Base-by-base conservation (phyloP, 495 filamentous ascomycete genomes). In the Cercophora scortea region DNA sequence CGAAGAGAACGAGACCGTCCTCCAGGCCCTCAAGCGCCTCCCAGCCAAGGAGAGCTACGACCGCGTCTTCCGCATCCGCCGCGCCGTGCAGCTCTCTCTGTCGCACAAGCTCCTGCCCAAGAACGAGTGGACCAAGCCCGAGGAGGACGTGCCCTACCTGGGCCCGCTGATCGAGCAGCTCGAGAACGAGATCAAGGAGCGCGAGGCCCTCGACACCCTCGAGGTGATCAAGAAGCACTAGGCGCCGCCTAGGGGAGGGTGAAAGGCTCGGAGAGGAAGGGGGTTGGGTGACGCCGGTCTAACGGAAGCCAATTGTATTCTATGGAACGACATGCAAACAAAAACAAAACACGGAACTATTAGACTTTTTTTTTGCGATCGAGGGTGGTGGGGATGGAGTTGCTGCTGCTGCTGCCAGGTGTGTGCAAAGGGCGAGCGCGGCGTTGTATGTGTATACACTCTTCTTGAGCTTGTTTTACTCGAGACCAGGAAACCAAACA, bases 1-100 rank as follows among this genome's bases (percentile, higher is more conserved):
- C 62, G 94, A 97, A 67, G 94, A 97, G 75, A 82, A 74, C 79
- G 89, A 92, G 60, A 70, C 70, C 32, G 90, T 97, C 61, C 83
- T 90, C 69, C 76, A 82, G 57, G 93, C 93, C 49, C 79, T 98
- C 67, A 85, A 87, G 79, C 90, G 93, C 70, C 86, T 98, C 42
- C 81, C 89, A 38, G 79, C 87, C 56, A 90, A 94, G 79, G 89
- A 89, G 63, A 79, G 83, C 61, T 97, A 97, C 73, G 93, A 98
- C 78, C 92, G 93, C 71, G 83, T 96, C 66, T 97, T 87, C 83
- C 90, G 93, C 64, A 82, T 97, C 69, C 87, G 93, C 69, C 83
- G 93, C 69, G 94, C 93, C 61, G 86, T 92, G 75, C 93, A 97
- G 83, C 87, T 90, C 70, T 69, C 65, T 59, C 51, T 71, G 56